Evolutionary conservation across 208 protist genomes (phyloP).

Genomic region (Spironucleus salmonicida): DNA sequence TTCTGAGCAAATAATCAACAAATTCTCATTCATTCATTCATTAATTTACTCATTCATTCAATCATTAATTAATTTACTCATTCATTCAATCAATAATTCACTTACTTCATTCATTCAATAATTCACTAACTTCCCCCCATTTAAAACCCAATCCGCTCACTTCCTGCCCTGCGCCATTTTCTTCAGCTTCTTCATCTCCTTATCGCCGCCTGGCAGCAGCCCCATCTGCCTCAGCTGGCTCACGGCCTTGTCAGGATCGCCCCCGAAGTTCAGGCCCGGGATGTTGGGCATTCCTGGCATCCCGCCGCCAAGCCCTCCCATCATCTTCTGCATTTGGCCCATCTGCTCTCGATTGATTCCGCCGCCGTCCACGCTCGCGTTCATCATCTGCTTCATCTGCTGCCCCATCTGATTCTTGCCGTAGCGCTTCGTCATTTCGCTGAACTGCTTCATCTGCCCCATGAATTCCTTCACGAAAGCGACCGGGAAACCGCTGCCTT

Average conservation of each 20-base stretch:
- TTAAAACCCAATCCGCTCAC: neutral
- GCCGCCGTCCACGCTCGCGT: neutral
- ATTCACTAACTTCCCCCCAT: neutral
- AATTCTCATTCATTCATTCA: neutral
- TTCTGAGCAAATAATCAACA: neutral
- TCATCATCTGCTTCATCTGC: neutral
- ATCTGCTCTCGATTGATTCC: neutral
- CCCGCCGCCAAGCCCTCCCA: neutral
- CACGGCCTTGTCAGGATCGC: neutral
- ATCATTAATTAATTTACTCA: neutral
- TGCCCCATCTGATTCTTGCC: neutral
- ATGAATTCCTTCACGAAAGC: constrained; percentile 28
- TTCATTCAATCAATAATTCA: neutral
- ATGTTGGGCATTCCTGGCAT: constrained; percentile 6
- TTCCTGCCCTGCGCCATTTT: neutral
- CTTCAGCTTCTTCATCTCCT: neutral
- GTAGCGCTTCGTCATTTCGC: neutral
- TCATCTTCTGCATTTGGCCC: constrained; percentile 24
- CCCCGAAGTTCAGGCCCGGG: neutral
- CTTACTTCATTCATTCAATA: neutral
- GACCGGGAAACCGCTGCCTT: constrained; percentile 8
- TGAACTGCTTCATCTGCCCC: neutral
- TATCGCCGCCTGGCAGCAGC: neutral
- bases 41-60: neutral
- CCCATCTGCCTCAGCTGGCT: neutral